Base-by-base conservation (phyloP, 2,329 filamentous ascomycete species). In the Paracamarosporium sp. region DNA sequence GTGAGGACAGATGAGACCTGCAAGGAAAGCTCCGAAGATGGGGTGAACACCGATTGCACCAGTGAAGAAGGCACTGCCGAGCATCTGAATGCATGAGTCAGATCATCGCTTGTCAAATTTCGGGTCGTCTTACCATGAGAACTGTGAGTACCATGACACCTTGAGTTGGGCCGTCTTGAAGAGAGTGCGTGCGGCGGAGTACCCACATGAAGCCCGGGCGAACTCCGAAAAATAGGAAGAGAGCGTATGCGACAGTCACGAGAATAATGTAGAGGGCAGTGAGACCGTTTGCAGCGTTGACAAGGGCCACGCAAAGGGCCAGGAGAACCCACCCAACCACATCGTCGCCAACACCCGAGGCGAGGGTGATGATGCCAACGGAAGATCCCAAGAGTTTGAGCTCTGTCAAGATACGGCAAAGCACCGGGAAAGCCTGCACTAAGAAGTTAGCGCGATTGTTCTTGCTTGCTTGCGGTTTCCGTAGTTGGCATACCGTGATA, bases 401-500 rank as follows among this genome's bases (percentile, higher is more conserved):
- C 76, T 97, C 93, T 0, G 92, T 94, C 64, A 98, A 80, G 64
- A 98, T 98, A 74, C 94, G 91, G 71, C 94, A 97, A 13, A 98
- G 85, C 0, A 97, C 94, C 0, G 94, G 94, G 67, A 98, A 90
- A 13, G 87, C 87, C 83, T 86, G 50, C 8, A 2, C 51, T 4
- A 7, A 30, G 11, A 5, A 11, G 51, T 69, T 31, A 69, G 64
- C 44, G 40, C 30, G 27, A n/a, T 0, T 15, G n/a, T n/a, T n/a
- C n/a, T n/a, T n/a, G n/a, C n/a, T 5, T 7, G 4, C 17, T 6
- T 31, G 9, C 5, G 6, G 3, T 12, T 4, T 25, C 12, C 7
- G 15, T 7, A 12, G 12, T 11, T 11, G 22, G 67, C 80, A 64
- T 74, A 86, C 92, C 1, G 94, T 97, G 67, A 97, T 98, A 27